Evolutionary conservation across 2,329 filamentous ascomycete species (phyloP), one percentile per base, ranked within the genome.

Genomic region (Cladophialophora chaetospira): DNA sequence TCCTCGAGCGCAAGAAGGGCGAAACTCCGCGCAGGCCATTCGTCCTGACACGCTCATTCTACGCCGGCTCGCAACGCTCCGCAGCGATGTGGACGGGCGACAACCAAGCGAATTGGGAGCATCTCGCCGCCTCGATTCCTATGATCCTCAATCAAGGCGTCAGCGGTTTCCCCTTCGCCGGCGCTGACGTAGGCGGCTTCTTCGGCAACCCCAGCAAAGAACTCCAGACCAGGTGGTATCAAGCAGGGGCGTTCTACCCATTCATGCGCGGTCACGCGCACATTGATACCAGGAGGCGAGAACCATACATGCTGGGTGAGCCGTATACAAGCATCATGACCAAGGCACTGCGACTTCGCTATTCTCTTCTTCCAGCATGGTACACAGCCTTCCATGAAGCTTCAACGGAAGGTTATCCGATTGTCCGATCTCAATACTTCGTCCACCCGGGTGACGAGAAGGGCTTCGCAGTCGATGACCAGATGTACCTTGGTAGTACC

Each of bases 71-170:
- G 53, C 94, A 99, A 75, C 86, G 93, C 55, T 77, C 90, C 38
- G 90, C 91, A 62, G 93, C 94, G 57, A 97, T 97, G 92, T 99
- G 94, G 94, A 99, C 94, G 17, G 94, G 94, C 59, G 94, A 99
- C 71, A 99, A 99, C 75, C 89, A 94, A 71, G 94, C 94, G 9
- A 86, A 84, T 21, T 99, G 94, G 94, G 85, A 87, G 15, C 92
- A 97, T 69, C 82, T 99, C 13, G 89, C 86, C n/a, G 89, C 87
- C 1, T 88, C 91, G 1, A 83, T 97, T 33, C 93, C 94, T 21
- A 99, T 99, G 94, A 79, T 96, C 21, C 78, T 99, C 36, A 94
- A 88, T 72, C 89, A 96, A 69, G 92, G 93, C 54, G 91, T 99
- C 65, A 86, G 91, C 1, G 94, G 94, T 5, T 97, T 89, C 73